Conservation (phyloP, 805 yeast genomes). For the Debaryomyces maramus region DNA sequence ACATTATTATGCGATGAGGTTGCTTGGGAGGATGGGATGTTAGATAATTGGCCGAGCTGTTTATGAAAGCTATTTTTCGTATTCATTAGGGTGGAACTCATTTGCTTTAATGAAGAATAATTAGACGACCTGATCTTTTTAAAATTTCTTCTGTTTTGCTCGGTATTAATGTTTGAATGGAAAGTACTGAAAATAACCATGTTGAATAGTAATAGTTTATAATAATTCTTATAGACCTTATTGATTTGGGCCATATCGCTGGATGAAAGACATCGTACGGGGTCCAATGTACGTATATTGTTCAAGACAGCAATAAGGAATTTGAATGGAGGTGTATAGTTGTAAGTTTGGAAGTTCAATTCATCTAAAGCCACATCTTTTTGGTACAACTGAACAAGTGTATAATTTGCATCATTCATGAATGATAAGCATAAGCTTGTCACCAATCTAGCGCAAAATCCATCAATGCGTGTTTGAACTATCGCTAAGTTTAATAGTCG, state of each 20-base stretch:
- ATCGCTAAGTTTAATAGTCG: conserved; percentile 9
- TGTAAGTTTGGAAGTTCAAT: not conserved
- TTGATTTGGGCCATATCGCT: conserved; percentile 1
- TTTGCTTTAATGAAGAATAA: conserved; percentile 9
- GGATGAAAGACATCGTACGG: conserved; percentile 2
- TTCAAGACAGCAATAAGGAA: not conserved
- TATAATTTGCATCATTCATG: not conserved
- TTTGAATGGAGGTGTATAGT: not conserved
- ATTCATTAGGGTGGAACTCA: conserved; percentile 11
- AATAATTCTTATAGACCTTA: conserved; percentile 14
- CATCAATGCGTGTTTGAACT: not conserved
- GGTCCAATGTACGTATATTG: conserved; percentile 4
- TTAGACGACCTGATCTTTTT: conserved; percentile 3
- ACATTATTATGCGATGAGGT: conserved; percentile 19
- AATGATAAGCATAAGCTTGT: conserved; percentile 4
- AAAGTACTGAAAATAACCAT: conserved; percentile 3
- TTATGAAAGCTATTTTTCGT: conserved; percentile 18
- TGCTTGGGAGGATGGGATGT: conserved; percentile 7
- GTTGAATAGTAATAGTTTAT: conserved; percentile 16
- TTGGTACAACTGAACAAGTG: conserved; percentile 3
- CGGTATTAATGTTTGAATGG: conserved; percentile 1
- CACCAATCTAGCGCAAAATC: not conserved
- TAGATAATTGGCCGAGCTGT: conserved; percentile 19
- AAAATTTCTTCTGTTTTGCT: not conserved
- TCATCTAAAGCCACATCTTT: not conserved